Conservation (phyloP, 2,329 filamentous ascomycete genomes). For the Triangularia verruculosa region DNA sequence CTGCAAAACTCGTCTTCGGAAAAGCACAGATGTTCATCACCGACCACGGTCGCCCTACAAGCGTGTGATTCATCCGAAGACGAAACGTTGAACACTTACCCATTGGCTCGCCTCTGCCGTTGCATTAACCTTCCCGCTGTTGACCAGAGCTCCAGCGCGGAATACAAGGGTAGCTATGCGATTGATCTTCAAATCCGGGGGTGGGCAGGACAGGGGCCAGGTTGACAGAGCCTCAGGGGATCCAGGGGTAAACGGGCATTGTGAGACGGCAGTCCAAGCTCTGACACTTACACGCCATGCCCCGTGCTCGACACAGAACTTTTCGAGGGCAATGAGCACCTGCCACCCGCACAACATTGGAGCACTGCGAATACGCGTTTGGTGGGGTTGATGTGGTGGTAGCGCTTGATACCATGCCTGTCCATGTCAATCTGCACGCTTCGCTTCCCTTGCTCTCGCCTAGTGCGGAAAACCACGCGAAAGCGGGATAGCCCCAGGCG, state of each 20-base stretch:
- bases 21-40: neutral
- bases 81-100: neutral
- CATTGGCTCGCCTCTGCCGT: neutral
- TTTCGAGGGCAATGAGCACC: neutral
- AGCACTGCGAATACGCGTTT: neutral
- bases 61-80: constrained; percentile 5
- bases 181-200: constrained; percentile 12
- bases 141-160: neutral
- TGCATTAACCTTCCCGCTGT: constrained; percentile 6
- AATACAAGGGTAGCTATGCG: neutral
- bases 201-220: neutral
- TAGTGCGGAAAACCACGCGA: neutral
- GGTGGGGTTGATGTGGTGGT: neutral
- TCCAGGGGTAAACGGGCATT: constrained; percentile 14
- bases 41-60: neutral
- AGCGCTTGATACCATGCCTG: neutral
- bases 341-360: neutral
- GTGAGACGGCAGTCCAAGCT: constrained; percentile 17
- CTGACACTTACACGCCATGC: constrained; percentile 8
- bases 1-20: neutral
- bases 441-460: neutral
- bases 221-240: neutral
- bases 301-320: neutral
- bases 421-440: neutral
- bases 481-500: neutral